These are phyloP conservation scores for Fusarium domesticum DNA, from an alignment of 2,329 filamentous ascomycete species.

Conservation along the genomic window DNA sequence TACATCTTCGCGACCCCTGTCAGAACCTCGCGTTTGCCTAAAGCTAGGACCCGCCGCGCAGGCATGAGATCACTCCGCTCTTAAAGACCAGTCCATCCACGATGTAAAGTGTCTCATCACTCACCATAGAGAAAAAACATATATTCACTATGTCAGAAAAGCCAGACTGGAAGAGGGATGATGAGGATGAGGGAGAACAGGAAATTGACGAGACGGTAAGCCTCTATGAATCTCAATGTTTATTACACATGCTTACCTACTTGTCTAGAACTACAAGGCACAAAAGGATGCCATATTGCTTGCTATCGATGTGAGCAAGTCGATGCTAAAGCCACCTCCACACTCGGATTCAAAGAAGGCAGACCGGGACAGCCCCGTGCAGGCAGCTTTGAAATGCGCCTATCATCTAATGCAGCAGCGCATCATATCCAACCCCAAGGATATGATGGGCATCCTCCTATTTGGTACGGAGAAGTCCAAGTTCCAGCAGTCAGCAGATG, in stretches of 20 bases:
- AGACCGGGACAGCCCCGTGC: constrained; percentile 72
- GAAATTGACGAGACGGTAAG: constrained; percentile 61
- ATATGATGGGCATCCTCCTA: constrained; percentile 94
- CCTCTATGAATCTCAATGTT: constrained; percentile 5
- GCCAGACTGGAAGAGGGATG: constrained; percentile 47
- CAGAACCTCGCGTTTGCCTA: constrained; percentile 33
- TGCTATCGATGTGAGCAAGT: constrained; percentile 85
- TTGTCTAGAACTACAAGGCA: constrained; percentile 72
- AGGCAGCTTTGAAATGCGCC: constrained; percentile 88
- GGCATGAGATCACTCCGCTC: constrained; percentile 22
- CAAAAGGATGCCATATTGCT: constrained; percentile 98
- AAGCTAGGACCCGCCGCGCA: constrained; percentile 23
- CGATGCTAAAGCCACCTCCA: constrained; percentile 73
- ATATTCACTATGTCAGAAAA: constrained; percentile 33
- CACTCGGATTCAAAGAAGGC: constrained; percentile 68
- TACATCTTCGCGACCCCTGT: constrained; percentile 21
- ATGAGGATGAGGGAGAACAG: constrained; percentile 63
- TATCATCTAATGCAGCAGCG: constrained; percentile 96
- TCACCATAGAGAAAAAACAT: constrained; percentile 8
- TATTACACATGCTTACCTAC: constrained; percentile 9
- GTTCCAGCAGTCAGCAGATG: constrained; percentile 66
- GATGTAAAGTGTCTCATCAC: constrained; percentile 12
- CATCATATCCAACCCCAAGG: constrained; percentile 92
- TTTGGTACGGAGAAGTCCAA: constrained; percentile 87
- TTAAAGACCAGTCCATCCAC: constrained; percentile 22